These are phyloP conservation scores for Henckelia pumila DNA, from an alignment of 257 asterid genomes.

Conservation along the genomic window DNA sequence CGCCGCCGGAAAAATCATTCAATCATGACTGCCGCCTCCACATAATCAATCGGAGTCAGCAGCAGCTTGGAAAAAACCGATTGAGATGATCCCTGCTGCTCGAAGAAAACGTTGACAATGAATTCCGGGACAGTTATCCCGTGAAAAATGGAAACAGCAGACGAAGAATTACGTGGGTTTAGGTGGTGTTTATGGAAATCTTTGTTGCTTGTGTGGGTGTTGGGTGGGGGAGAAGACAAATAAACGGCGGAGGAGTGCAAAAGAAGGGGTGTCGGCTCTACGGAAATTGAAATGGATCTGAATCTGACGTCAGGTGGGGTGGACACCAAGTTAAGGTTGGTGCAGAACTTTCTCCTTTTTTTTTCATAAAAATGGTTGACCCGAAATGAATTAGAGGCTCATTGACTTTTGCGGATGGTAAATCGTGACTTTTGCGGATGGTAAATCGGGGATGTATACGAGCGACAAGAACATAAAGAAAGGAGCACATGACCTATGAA, in stretches of 20 bases:
- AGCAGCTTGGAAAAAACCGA: background rate
- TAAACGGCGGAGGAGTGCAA: background rate
- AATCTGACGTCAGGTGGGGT: background rate
- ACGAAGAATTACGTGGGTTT: slow-evolving; percentile 1
- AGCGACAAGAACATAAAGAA: no score
- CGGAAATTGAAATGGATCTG: slow-evolving; percentile 23
- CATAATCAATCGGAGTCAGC: slow-evolving; percentile 18
- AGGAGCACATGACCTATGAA: no score
- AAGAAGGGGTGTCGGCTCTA: slow-evolving; percentile 27
- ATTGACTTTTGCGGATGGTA: no score
- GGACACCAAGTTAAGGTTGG: background rate
- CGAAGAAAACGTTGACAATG: background rate
- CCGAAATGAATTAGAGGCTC: no score
- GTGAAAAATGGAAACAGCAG: slow-evolving; percentile 18
- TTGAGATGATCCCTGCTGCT: background rate
- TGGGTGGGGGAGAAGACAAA: slow-evolving; percentile 5
- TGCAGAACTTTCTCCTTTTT: no score
- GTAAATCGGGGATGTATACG: no score
- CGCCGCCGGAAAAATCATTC: background rate
- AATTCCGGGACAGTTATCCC: slow-evolving; percentile 8
- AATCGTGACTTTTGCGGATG: no score
- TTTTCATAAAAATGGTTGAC: no score
- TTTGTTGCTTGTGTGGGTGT: slow-evolving; percentile 19
- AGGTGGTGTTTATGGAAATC: background rate
- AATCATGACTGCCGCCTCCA: background rate